Conservation (phyloP, 768 basidiomycete species). For the Mycena albidolilacea region DNA sequence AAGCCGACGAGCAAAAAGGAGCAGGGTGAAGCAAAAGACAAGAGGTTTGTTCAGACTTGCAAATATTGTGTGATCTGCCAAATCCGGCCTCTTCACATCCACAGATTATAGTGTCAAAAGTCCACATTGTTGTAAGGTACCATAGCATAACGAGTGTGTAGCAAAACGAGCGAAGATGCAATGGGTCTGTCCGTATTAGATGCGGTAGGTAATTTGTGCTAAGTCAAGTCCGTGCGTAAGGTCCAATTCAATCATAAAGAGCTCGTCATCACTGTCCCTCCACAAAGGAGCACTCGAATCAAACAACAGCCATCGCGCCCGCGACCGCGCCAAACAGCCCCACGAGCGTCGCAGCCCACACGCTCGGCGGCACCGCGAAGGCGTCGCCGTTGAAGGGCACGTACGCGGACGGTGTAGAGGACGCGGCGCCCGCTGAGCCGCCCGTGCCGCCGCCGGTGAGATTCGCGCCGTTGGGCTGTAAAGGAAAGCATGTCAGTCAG, state of each 20-base stretch:
- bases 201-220: too few relatives aligned
- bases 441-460: conserved; percentile 70
- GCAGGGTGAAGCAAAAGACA: too few relatives aligned
- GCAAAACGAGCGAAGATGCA: too few relatives aligned
- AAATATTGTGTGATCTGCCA: too few relatives aligned
- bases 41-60: too few relatives aligned
- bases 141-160: too few relatives aligned
- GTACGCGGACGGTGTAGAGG: conserved; percentile 53
- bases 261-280: background rate
- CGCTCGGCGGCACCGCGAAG: conserved; percentile 22
- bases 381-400: conserved; percentile 62
- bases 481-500: background rate
- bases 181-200: too few relatives aligned
- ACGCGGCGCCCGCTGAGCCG: conserved; percentile 38
- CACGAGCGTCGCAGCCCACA: conserved; percentile 35
- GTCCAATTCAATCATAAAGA: background rate
- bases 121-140: too few relatives aligned
- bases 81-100: too few relatives aligned
- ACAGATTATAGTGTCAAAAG: too few relatives aligned
- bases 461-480: conserved; percentile 71
- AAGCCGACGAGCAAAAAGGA: too few relatives aligned
- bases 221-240: conserved; percentile 58
- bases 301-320: conserved; percentile 31
- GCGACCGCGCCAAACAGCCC: conserved; percentile 37
- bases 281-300: background rate